Evolutionary conservation across 2,329 filamentous ascomycete species (phyloP).

Genomic region (Fusarium sp.): DNA sequence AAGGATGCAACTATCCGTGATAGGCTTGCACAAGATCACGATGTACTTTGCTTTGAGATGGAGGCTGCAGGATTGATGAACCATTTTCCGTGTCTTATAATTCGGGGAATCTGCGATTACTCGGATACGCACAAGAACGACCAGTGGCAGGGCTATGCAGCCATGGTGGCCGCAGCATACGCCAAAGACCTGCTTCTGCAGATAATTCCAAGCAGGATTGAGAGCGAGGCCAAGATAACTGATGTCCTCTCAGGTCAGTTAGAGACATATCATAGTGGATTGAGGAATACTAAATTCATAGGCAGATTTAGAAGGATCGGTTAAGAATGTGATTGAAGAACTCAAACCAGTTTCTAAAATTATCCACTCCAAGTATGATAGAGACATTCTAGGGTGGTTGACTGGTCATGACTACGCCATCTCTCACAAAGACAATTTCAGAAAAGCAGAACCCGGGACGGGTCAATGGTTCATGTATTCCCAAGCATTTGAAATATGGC

Average conservation of each 20-base stretch:
- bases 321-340: rapidly evolving
- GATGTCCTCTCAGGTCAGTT: neutral
- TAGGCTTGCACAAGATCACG: neutral
- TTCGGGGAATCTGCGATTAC: neutral
- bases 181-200: neutral
- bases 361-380: rapidly evolving
- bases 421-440: neutral
- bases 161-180: neutral
- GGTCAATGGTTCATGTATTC: neutral
- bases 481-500: rapidly evolving
- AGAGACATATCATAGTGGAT: too few species aligned
- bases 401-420: rapidly evolving
- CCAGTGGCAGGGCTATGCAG: neutral
- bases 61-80: neutral
- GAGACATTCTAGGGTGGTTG: rapidly evolving
- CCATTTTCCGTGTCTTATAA: neutral
- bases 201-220: rapidly evolving
- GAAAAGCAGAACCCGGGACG: rapidly evolving
- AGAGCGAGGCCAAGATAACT: neutral
- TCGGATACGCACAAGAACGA: neutral
- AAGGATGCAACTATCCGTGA: neutral
- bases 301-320: rapidly evolving
- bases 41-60: conserved; percentile 5
- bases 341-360: rapidly evolving
- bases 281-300: rapidly evolving